Conservation (phyloP, 257 asterid genomes). For the Thymus mandschuricus region DNA sequence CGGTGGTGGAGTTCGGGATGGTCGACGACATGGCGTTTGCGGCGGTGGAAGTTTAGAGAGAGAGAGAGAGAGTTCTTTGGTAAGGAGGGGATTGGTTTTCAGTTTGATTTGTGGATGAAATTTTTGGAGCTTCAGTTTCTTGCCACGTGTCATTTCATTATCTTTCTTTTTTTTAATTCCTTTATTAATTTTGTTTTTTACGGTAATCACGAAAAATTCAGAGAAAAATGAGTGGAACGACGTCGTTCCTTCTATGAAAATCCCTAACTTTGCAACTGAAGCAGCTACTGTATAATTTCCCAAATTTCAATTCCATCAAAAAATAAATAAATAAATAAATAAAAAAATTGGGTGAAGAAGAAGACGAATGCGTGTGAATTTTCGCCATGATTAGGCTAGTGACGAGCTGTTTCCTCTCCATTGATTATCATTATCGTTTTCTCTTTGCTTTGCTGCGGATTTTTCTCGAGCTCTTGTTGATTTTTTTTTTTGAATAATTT, state of each 20-base stretch:
- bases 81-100: conserved; percentile 8
- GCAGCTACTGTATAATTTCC: background rate
- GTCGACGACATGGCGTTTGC: conserved; percentile 43
- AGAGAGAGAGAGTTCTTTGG: background rate
- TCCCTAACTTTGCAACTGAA: background rate
- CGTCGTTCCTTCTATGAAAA: conserved; percentile 7
- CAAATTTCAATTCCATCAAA: background rate
- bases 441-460: background rate
- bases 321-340: too few relatives aligned
- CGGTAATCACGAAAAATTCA: too few relatives aligned
- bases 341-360: too few relatives aligned
- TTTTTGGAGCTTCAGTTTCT: conserved; percentile 52
- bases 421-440: background rate
- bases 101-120: conserved; percentile 24
- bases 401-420: too few relatives aligned
- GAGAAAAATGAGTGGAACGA: background rate
- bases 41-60: background rate
- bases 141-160: background rate
- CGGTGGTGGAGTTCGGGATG: conserved; percentile 52
- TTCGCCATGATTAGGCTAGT: background rate
- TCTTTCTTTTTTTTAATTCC: background rate
- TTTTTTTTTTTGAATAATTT: background rate
- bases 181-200: too few relatives aligned
- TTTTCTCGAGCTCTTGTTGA: background rate
- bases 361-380: background rate